These are phyloP conservation scores for Phytophthora agathidicida DNA, from an alignment of 352 stramenopile species.

Conservation along the genomic window DNA sequence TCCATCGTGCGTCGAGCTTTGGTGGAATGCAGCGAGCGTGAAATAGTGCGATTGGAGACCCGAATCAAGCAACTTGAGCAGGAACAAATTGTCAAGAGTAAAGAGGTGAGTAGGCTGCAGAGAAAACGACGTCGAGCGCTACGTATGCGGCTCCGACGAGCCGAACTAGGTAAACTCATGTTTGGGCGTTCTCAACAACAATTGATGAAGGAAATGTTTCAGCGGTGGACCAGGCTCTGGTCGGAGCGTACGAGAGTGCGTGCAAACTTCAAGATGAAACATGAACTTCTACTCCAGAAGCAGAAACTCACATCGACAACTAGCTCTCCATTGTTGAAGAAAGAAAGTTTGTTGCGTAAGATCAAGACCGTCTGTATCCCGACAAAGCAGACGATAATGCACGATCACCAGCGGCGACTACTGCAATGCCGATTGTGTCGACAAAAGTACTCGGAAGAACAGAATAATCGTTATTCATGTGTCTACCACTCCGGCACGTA, in stretches of 20 bases:
- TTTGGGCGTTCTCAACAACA: conserved; percentile 47
- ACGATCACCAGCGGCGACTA: conserved; percentile 62
- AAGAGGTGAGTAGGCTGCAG: conserved; percentile 56
- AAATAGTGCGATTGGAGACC: conserved; percentile 41
- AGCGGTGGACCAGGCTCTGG: conserved; percentile 69
- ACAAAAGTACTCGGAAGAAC: conserved; percentile 69
- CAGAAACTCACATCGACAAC: conserved; percentile 36
- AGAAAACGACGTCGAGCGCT: conserved; percentile 49
- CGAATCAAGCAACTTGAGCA: conserved; percentile 41
- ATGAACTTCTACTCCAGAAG: conserved; percentile 63
- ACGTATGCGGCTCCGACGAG: conserved; percentile 50
- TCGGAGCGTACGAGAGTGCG: conserved; percentile 59
- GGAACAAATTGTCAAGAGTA: conserved; percentile 55
- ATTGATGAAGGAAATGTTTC: conserved; percentile 54
- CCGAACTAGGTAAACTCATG: conserved; percentile 58
- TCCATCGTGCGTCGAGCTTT: conserved; percentile 55
- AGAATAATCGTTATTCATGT: conserved; percentile 73
- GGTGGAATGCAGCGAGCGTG: conserved; percentile 50
- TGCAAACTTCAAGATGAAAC: conserved; percentile 71
- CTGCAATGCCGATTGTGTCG: conserved; percentile 68
- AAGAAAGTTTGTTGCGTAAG: conserved; percentile 12
- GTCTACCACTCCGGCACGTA: conserved; percentile 67
- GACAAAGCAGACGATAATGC: conserved; percentile 58
- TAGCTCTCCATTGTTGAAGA: conserved; percentile 22
- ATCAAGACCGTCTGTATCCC: conserved; percentile 11